phyloP scores from a whole-genome alignment of 225 moss, liverwort and hornwort genomes.

The Anthoceros angustus region DNA sequence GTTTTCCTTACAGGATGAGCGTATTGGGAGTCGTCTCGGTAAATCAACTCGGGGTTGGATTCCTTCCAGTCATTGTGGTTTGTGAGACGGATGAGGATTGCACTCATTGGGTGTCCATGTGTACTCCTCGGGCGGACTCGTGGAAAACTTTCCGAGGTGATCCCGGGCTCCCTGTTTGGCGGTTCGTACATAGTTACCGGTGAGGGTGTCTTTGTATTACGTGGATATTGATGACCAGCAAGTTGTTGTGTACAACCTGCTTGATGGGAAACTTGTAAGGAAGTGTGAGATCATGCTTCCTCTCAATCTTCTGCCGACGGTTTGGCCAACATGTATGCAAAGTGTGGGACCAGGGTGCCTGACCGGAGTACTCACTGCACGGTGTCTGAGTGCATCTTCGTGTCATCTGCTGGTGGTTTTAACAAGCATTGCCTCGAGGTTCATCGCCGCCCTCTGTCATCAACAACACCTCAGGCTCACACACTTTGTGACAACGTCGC shows the following conservation, averaged over 20 bases:
- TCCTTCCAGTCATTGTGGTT: background rate
- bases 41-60: background rate
- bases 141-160: slow-evolving; percentile 1
- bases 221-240: background rate
- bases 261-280: background rate
- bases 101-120: background rate
- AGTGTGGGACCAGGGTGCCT: too few relatives aligned
- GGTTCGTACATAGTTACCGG: background rate
- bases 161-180: background rate
- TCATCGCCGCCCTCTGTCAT: too few relatives aligned
- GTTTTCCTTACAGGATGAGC: slow-evolving; percentile 1
- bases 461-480: too few relatives aligned
- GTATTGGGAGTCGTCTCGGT: background rate
- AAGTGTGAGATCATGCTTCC: background rate
- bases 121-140: background rate
- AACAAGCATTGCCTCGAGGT: too few relatives aligned
- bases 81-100: slow-evolving; percentile 1
- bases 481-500: too few relatives aligned
- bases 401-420: too few relatives aligned
- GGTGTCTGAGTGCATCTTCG: too few relatives aligned
- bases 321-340: too few relatives aligned
- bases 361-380: too few relatives aligned
- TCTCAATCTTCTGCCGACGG: background rate
- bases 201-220: background rate
- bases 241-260: background rate